Evolutionary conservation across 306 rosid genomes (phyloP).

Genomic region (Trifolium fragiferum): DNA sequence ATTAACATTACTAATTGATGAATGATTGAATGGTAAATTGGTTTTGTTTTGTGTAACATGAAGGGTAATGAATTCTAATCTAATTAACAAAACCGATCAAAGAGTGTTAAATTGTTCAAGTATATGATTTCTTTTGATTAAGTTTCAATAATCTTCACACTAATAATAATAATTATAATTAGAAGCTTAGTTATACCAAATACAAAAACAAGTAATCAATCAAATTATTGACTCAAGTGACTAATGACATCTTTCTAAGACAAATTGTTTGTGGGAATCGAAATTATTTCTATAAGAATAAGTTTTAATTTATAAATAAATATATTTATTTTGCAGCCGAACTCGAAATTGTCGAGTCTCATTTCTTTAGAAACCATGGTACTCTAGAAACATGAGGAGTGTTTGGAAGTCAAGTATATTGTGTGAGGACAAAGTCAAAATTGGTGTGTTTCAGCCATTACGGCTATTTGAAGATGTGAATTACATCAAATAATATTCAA

Average conservation of each 20-base stretch:
- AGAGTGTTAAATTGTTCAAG: neutral
- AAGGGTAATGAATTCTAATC: neutral
- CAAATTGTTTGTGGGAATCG: no score
- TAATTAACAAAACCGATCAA: neutral
- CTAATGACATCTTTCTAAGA: no score
- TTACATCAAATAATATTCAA: neutral
- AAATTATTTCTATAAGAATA: no score
- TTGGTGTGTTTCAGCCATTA: conserved; percentile 25
- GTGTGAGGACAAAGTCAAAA: conserved; percentile 11
- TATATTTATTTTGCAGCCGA: no score
- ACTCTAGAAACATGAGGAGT: neutral
- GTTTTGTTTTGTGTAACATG: neutral
- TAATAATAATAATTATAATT: no score
- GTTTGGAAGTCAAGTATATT: conserved; percentile 24
- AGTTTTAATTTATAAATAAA: no score
- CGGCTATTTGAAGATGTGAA: neutral
- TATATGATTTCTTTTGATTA: neutral
- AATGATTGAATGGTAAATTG: neutral
- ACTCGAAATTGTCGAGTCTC: no score
- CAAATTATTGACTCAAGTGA: no score
- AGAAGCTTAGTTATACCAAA: no score
- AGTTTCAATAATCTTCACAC: neutral
- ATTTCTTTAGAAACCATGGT: no score
- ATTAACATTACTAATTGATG: neutral
- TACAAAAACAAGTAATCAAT: no score